Evolutionary conservation across 495 filamentous ascomycete genomes (phyloP), one percentile per base, ranked within the genome.

Genomic region (Trichoderma erinaceum): DNA sequence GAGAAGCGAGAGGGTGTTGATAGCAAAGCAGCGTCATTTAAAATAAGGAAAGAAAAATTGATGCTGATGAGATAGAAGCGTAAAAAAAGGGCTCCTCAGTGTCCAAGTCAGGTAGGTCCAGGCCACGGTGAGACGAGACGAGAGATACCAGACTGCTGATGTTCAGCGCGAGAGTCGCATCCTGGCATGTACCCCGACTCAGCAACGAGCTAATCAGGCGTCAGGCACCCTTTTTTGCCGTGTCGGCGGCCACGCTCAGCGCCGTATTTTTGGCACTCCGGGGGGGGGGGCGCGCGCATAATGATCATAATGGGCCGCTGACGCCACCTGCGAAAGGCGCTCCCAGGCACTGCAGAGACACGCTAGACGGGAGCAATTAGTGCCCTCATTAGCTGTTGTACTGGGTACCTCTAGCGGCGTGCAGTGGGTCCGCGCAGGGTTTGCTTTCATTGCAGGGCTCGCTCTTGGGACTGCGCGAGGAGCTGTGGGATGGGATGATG

Each of bases 401-500:
- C 56, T 61, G n/a, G 23, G 7, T 61, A 29, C 15, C 12, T 21
- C 23, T 18, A 21, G 7, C 56, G 27, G 15, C 10, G 8, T 56
- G 50, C n/a, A n/a, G 18, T 25, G 50, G 16, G 50, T 3, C 2
- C 50, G 27, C 48, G 48, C 48, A 52, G 48, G 48, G 48, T 52
- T 52, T 52, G 48, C 48, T 52, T 21, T 32, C 27, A 16, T 27
- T 61, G 25, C 56, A 61, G 56, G 56, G 56, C 18, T 61, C 56
- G 8, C 11, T 29, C 56, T 61, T 61, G 56, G 56, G 56, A 58
- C 27, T 12, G 56, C 56, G 56, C 56, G 10, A 61, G 23, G 27
- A 11, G 56, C 56, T 61, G 56, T 61, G 56, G 56, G 56, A 61
- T 61, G 56, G 56, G 56, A 61, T 61, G 56, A 61, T 61, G 56